Percentiles rank a stretch among this genome's conserved stretches.
These are phyloP conservation scores for Exobasidium rhododendri DNA, from an alignment of 1,284 basidiomycete genomes.

Conservation along the genomic window DNA sequence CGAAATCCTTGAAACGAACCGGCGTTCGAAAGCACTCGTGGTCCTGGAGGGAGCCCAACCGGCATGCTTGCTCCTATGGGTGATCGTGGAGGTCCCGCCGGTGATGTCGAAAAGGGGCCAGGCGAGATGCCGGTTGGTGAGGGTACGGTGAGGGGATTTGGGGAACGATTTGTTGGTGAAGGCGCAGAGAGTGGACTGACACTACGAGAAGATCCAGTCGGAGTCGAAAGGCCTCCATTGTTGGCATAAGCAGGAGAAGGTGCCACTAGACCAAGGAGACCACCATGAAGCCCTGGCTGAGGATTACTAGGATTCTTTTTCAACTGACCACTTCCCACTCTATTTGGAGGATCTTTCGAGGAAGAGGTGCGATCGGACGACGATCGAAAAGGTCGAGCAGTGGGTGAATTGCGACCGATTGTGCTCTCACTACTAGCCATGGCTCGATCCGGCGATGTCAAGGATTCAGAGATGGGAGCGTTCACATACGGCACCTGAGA, in stretches of 20 bases:
- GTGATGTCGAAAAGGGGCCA: not conserved
- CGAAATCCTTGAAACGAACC: not conserved
- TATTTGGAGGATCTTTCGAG: constrained; percentile 22
- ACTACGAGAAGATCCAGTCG: constrained; percentile 14
- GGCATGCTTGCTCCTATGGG: not conserved
- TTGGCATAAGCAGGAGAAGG: not conserved
- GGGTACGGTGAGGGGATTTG: not conserved
- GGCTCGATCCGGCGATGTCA: not conserved
- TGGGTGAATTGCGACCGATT: not conserved
- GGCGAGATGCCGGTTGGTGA: not conserved
- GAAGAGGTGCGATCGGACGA: constrained; percentile 36
- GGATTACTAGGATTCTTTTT: constrained; percentile 49
- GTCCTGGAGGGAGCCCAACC: not conserved
- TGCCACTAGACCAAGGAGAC: not conserved
- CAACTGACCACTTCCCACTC: constrained; percentile 34
- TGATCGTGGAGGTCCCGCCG: not conserved
- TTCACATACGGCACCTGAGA: not conserved
- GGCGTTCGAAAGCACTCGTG: not conserved
- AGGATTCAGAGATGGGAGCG: not conserved
- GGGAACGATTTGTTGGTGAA: not conserved
- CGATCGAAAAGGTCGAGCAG: constrained; percentile 30
- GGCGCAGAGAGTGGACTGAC: constrained; percentile 17
- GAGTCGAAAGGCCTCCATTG: not conserved
- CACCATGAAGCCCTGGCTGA: constrained; percentile 28
- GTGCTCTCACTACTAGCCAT: constrained; percentile 7